Evolutionary conservation across 2,329 filamentous ascomycete genomes (phyloP).

Genomic region (Gyromitra esculenta): DNA sequence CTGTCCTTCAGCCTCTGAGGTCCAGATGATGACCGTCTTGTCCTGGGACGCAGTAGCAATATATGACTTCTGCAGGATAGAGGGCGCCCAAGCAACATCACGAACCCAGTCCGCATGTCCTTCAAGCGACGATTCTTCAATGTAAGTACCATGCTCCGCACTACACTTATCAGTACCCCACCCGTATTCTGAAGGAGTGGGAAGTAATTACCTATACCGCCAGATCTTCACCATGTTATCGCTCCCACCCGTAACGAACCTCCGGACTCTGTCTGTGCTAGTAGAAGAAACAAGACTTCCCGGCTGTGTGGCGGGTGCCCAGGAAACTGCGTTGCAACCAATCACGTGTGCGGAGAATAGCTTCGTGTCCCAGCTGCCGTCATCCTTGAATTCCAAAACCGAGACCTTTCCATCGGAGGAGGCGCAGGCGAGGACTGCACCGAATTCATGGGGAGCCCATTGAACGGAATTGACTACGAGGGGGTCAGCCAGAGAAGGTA

Average conservation of each 20-base stretch:
- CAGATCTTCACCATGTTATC: slow-evolving; percentile 96
- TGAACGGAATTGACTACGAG: slow-evolving; percentile 85
- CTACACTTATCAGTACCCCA: slow-evolving; percentile 58
- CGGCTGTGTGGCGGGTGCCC: slow-evolving; percentile 86
- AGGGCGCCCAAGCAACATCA: slow-evolving; percentile 96
- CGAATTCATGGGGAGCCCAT: slow-evolving; percentile 96
- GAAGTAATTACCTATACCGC: slow-evolving; percentile 72
- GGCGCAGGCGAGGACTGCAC: slow-evolving; percentile 92
- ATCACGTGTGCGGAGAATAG: slow-evolving; percentile 92
- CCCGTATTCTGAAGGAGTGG: neutral
- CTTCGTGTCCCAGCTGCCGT: slow-evolving; percentile 81
- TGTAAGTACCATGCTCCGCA: slow-evolving; percentile 66
- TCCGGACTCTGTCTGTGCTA: slow-evolving; percentile 63
- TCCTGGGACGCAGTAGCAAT: slow-evolving; percentile 96
- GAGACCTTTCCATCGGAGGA: slow-evolving; percentile 92
- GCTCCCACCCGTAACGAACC: slow-evolving; percentile 93
- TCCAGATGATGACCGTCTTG: slow-evolving; percentile 98
- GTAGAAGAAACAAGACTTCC: slow-evolving; percentile 80
- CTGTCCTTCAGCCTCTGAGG: slow-evolving; percentile 64
- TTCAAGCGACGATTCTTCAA: slow-evolving; percentile 68
- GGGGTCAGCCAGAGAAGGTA: slow-evolving; percentile 59
- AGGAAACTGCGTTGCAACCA: slow-evolving; percentile 94
- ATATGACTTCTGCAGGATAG: slow-evolving; percentile 93
- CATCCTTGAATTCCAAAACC: slow-evolving; percentile 96
- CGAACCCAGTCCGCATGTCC: slow-evolving; percentile 97